A percentile compares a stretch with the other conserved stretches of the same genome.
Conservation (phyloP, 2,329 filamentous ascomycete species). For the Plenodomus biglobosus region DNA sequence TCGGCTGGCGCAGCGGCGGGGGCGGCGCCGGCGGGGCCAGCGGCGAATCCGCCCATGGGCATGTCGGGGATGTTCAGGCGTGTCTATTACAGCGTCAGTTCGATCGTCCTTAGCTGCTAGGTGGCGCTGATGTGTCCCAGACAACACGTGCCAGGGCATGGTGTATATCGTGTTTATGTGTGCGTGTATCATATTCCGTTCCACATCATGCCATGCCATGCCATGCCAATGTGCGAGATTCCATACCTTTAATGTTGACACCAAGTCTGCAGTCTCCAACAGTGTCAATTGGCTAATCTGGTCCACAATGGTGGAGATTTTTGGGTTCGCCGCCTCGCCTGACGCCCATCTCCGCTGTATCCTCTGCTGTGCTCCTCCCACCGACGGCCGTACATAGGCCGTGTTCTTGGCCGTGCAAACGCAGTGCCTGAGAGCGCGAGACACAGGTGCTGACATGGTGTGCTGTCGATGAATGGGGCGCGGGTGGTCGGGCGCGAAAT, state of each 20-base stretch:
- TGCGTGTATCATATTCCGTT: background rate
- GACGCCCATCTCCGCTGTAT: conserved; percentile 80
- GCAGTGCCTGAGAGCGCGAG: conserved; percentile 49
- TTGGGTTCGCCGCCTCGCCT: conserved; percentile 80
- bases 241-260: conserved; percentile 87
- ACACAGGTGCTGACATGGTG: conserved; percentile 50
- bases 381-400: conserved; percentile 33
- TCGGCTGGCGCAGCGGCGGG: conserved; percentile 63
- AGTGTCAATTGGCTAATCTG: conserved; percentile 98
- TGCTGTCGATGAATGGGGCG: conserved; percentile 7
- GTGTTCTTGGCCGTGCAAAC: conserved; percentile 39
- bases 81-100: conserved; percentile 57
- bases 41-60: conserved; percentile 87
- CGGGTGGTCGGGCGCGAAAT: conserved; percentile 14
- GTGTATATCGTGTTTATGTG: too few species aligned
- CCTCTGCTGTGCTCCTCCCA: conserved; percentile 41
- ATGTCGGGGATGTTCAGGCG: conserved; percentile 98
- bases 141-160: too few species aligned
- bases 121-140: too few species aligned
- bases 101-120: too few species aligned
- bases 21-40: conserved; percentile 58
- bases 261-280: conserved; percentile 94
- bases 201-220: too few species aligned
- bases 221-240: background rate
- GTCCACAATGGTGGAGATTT: conserved; percentile 93